Conservation (phyloP, 495 filamentous ascomycete species). For the Hypoxylon fragiforme region DNA sequence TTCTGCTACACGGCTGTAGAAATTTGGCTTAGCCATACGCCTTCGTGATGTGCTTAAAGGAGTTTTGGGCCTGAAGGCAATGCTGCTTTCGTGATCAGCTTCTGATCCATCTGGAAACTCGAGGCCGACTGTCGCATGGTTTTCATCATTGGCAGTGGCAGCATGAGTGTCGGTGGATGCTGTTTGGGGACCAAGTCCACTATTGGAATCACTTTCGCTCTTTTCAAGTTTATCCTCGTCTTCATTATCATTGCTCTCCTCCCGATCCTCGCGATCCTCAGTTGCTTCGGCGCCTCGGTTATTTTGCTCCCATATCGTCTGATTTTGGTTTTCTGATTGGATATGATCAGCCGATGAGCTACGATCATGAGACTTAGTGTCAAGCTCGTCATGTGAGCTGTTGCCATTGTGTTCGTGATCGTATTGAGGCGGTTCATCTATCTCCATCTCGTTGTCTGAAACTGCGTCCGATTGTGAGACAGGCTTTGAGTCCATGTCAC, state of each 20-base stretch:
- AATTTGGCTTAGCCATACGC: conserved; percentile 30
- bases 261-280: background rate
- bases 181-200: conserved; percentile 1
- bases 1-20: conserved; percentile 25
- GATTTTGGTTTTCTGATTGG: conserved; percentile 1
- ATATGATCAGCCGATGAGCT: background rate
- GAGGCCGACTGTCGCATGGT: too few species aligned
- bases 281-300: background rate
- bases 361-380: background rate
- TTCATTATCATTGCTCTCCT: background rate
- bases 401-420: background rate
- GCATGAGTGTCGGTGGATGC: background rate
- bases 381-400: background rate
- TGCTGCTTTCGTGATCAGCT: background rate
- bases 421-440: background rate
- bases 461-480: background rate
- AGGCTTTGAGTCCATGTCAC: background rate
- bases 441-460: conserved; percentile 6
- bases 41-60: conserved; percentile 24
- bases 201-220: background rate
- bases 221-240: background rate
- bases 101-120: background rate
- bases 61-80: conserved; percentile 6
- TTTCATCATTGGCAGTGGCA: conserved; percentile 5
- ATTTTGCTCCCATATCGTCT: background rate